Base-by-base conservation (phyloP, 2,329 filamentous ascomycete genomes). In the Colletotrichum chrysophilum region DNA sequence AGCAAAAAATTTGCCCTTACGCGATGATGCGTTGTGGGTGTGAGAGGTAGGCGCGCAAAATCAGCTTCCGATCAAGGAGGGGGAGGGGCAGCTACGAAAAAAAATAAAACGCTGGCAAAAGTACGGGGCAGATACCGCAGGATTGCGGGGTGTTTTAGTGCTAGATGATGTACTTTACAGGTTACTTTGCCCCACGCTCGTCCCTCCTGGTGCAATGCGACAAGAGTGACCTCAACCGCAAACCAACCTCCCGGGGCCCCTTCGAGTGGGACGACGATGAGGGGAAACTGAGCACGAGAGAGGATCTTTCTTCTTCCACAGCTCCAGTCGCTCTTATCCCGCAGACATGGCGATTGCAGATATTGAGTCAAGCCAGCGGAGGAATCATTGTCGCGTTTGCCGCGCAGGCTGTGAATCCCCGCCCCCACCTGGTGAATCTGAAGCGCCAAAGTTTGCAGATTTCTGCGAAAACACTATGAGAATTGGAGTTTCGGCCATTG, bases 1-100 rank as follows among this genome's bases (percentile, higher is more conserved):
- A 69, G 70, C 70, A 73, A 65, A 74, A 52, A 66, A 8, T 60
- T 69, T 76, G 72, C 70, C 70, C 58, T 75, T 68, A 58, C 70
- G 65, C 65, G 65, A 74, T 76, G 70, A 76, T 73, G 74, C 58
- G 43, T 74, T 70, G 72, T 52, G 55, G 66, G 71, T 38, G 71
- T 43, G 66, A 70, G 30, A 38, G 65, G 60, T 32, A 75, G 61
- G 55, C 70, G 73, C 73, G 73, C 69, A 75, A 75, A 75, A 75
- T 72, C 73, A 58, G 69, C 52, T 67, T 76, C 74, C 70, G 70
- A 74, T 74, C 64, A 76, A 74, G 70, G 74, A 74, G 74, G 74
- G 74, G 74, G 74, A 74, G 74, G 74, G 70, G 74, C 70, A 76
- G 60, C 58, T 21, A 60, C 34, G 32, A 26, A 74, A 65, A 75